These are phyloP conservation scores for Plectranthus barbatus DNA, from an alignment of 257 asterid species.

Conservation along the genomic window DNA sequence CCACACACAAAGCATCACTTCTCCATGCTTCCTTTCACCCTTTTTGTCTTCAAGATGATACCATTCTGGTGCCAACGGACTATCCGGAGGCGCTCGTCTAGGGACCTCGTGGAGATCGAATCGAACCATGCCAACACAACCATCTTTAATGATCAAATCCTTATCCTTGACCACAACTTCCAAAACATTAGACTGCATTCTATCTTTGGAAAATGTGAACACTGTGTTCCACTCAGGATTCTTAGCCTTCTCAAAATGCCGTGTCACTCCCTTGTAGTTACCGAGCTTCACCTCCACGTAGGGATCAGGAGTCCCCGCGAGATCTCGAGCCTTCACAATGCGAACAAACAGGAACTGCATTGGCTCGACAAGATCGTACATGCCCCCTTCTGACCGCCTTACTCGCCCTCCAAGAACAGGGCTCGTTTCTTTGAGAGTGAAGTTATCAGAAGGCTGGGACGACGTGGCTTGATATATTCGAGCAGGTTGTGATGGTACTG, in stretches of 20 bases:
- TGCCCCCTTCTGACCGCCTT: conserved; percentile 31
- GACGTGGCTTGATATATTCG: conserved; percentile 34
- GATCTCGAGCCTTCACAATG: conserved; percentile 62
- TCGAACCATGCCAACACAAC: conserved; percentile 54
- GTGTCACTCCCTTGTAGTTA: conserved; percentile 61
- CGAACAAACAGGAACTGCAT: conserved; percentile 67
- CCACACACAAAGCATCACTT: conserved; percentile 68
- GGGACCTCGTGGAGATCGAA: conserved; percentile 73
- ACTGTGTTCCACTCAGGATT: conserved; percentile 82
- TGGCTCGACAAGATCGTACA: conserved; percentile 75
- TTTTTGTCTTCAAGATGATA: conserved; percentile 50
- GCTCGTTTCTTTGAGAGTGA: conserved; percentile 54
- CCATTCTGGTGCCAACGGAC: conserved; percentile 89
- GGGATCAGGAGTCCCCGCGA: conserved; percentile 46
- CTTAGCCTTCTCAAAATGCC: conserved; percentile 33
- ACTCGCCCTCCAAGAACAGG: conserved; percentile 61
- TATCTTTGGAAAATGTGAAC: conserved; percentile 67
- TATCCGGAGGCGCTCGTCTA: conserved; percentile 71
- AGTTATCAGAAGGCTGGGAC: conserved; percentile 44
- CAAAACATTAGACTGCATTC: conserved; percentile 53
- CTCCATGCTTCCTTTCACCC: conserved; percentile 48
- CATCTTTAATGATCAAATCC: conserved; percentile 59
- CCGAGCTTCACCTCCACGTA: conserved; percentile 75
- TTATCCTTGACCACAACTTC: conserved; percentile 59
- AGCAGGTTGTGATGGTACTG: conserved; percentile 28